Evolutionary conservation across 352 stramenopile species (phyloP), one percentile per base, ranked within the genome.

Genomic region (Albugo laibachii): DNA sequence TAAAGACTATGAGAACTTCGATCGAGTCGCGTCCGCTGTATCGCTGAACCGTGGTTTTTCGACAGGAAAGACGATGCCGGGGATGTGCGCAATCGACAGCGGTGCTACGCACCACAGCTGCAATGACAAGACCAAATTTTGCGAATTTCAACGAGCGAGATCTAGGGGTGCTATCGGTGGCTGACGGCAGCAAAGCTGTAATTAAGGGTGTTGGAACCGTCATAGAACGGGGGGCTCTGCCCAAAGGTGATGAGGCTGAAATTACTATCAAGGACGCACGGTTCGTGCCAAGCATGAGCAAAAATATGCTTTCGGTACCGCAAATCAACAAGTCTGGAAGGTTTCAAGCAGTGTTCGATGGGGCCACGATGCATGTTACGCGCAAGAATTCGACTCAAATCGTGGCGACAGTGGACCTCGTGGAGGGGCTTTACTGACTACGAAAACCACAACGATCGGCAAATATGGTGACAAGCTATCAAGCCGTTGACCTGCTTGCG

Each of bases 1-100:
- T 31, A 39, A 36, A 14, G 19, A 41, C 12, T 13, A 50, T 19
- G 14, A 45, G 18, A 21, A 45, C 41, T 45, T 42, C 16, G 42
- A 50, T 39, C 35, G n/a, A 49, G 19, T 50, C 16, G 51, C 43
- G 47, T 56, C 59, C 40, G 52, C 47, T n/a, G n/a, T 56, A 13
- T 59, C 45, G 0, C 24, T 62, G 18, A 40, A 53, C 12, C 54
- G 45, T 45, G 21, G 47, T 16, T 4, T 47, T 11, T 49, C 44
- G 8, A 53, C 34, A 38, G 15, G 12, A 16, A 61, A 48, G 35
- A 46, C 42, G 6, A 41, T 47, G 13, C n/a, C 18, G 13, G 48
- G 44, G 0, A 42, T 37, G 36, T 55, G 37, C 37, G 45, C 45
- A 14, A 34, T 56, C 48, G 45, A 59, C 41, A 55, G 42, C 41